Conservation (phyloP, 352 stramenopile species). For the Pythium insidiosum region DNA sequence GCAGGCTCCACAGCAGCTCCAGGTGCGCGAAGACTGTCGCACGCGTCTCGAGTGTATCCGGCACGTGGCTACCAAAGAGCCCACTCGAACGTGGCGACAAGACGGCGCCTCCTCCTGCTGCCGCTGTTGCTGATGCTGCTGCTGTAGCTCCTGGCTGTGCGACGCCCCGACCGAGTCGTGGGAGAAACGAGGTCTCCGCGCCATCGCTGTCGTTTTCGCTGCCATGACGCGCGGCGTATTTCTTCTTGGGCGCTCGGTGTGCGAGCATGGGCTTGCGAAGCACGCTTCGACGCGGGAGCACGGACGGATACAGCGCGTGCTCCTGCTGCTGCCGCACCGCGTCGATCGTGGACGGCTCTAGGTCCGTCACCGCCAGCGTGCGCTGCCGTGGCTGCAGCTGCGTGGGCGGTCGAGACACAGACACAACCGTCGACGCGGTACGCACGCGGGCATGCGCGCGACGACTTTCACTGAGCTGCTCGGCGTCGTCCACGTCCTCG, state of each 20-base stretch:
- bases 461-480: background rate
- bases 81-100: background rate
- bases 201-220: too few species aligned
- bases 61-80: slow-evolving; percentile 28
- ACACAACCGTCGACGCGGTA: too few species aligned
- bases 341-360: slow-evolving; percentile 1
- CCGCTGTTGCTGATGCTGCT: background rate
- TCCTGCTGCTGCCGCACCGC: too few species aligned
- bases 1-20: slow-evolving; percentile 29
- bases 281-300: background rate
- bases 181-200: too few species aligned
- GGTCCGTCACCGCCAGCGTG: slow-evolving; percentile 20
- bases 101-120: background rate
- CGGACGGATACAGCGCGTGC: background rate
- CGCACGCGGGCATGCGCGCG: background rate
- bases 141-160: too few species aligned
- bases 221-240: too few species aligned
- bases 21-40: slow-evolving; percentile 25
- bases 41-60: slow-evolving; percentile 20
- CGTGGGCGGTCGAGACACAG: slow-evolving; percentile 2
- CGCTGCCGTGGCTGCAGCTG: slow-evolving; percentile 28
- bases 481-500: background rate
- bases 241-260: background rate
- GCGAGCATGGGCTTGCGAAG: slow-evolving; percentile 7
- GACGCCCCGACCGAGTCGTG: too few species aligned